Conservation (phyloP, 1,284 basidiomycete species). For the Gomphus sp. region DNA sequence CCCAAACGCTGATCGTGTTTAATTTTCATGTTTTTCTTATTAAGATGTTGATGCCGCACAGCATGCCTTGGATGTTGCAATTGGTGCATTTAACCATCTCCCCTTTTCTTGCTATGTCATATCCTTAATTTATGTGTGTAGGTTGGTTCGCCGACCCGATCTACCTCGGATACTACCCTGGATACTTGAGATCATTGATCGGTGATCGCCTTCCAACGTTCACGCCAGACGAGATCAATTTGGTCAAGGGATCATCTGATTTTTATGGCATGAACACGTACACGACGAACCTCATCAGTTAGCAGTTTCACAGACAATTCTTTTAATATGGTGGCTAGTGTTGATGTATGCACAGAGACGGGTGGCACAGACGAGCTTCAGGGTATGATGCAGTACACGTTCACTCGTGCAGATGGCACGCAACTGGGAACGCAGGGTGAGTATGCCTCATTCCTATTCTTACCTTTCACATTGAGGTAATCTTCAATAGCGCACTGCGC, state of each 20-base stretch:
- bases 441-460: conserved; percentile 5
- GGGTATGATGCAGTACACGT: conserved; percentile 51
- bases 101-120: not conserved
- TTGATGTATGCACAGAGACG: conserved; percentile 29
- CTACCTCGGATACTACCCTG: conserved; percentile 65
- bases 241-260: conserved; percentile 63
- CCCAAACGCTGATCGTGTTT: not conserved
- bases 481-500: conserved; percentile 39
- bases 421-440: conserved; percentile 60
- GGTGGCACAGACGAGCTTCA: conserved; percentile 59
- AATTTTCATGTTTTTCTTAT: not conserved
- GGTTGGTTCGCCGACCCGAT: conserved; percentile 67
- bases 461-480: not conserved
- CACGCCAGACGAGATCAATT: conserved; percentile 46
- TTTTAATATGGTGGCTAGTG: not conserved
- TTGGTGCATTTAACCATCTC: conserved; percentile 35
- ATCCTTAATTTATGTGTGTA: conserved; percentile 17
- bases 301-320: too few species aligned
- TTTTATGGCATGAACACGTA: conserved; percentile 71
- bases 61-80: conserved; percentile 53
- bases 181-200: conserved; percentile 48
- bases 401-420: conserved; percentile 54
- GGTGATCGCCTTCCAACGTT: conserved; percentile 60
- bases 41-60: conserved; percentile 59
- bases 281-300: conserved; percentile 60